Conservation (phyloP, 495 filamentous ascomycete genomes). For the Massariosphaeria phaeospora region DNA sequence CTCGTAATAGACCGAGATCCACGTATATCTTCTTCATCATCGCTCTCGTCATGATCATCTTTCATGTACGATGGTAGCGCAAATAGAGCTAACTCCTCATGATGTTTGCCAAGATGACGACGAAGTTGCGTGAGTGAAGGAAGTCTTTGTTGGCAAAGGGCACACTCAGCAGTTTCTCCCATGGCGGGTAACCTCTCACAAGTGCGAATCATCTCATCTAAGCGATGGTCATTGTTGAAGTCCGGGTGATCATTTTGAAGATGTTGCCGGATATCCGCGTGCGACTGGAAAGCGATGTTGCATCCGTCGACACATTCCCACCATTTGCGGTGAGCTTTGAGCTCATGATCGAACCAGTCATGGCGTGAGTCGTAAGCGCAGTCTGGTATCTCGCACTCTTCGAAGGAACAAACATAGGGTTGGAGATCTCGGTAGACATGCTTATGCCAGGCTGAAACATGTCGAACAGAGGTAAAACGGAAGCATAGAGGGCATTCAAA, state of each 20-base stretch:
- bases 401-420: conserved; percentile 19
- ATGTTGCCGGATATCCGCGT: background rate
- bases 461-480: conserved; percentile 8
- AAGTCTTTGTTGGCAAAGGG: conserved; percentile 3
- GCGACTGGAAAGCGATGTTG: background rate
- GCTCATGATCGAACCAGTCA: conserved; percentile 20
- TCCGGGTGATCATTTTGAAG: conserved; percentile 2
- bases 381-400: conserved; percentile 7
- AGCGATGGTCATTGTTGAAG: background rate
- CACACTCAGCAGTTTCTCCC: conserved; percentile 2
- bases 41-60: conserved; percentile 7
- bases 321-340: background rate
- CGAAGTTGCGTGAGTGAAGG: conserved; percentile 2
- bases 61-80: conserved; percentile 9
- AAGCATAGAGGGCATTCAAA: conserved; percentile 23
- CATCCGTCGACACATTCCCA: conserved; percentile 21
- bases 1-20: background rate
- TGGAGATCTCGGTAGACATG: conserved; percentile 22
- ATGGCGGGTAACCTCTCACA: conserved; percentile 1
- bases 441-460: conserved; percentile 16
- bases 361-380: conserved; percentile 12
- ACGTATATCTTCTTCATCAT: conserved; percentile 39
- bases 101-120: conserved; percentile 20
- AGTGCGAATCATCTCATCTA: conserved; percentile 1
- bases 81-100: conserved; percentile 19